Percentiles rank a stretch among this genome's conserved stretches.
These are phyloP conservation scores for Scheffersomyces lignicola DNA, from an alignment of 1,139 yeast genomes.

Conservation along the genomic window DNA sequence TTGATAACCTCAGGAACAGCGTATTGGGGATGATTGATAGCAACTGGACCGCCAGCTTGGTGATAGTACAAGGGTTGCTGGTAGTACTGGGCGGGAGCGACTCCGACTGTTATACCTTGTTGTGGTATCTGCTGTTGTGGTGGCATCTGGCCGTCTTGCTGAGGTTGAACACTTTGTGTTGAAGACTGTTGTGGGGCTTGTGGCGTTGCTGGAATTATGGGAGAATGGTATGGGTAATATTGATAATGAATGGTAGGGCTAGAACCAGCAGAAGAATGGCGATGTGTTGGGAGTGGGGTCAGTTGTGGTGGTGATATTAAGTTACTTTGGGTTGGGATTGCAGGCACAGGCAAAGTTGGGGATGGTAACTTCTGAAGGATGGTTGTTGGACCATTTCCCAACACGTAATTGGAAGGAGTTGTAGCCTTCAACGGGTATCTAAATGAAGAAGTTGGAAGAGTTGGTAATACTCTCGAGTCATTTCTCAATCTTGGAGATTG, in stretches of 20 bases:
- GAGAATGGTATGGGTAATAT: conserved; percentile 9
- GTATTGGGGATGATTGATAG: conserved; percentile 14
- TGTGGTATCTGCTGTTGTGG: conserved; percentile 9
- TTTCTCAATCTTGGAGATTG: conserved; percentile 10
- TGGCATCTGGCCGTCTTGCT: conserved; percentile 12
- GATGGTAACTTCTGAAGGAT: conserved; percentile 16
- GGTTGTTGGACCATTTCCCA: conserved; percentile 9
- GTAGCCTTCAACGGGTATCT: conserved; percentile 15
- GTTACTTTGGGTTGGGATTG: conserved; percentile 9
- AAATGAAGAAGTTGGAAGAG: conserved; percentile 10
- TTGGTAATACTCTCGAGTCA: conserved; percentile 9
- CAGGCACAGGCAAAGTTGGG: conserved; percentile 12
- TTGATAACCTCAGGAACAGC: conserved; percentile 37
- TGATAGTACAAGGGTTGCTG: conserved; percentile 14
- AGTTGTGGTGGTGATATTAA: conserved; percentile 10
- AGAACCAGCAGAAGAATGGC: conserved; percentile 10
- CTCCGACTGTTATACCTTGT: conserved; percentile 12
- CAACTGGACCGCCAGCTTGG: conserved; percentile 4
- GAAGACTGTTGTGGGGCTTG: conserved; percentile 9
- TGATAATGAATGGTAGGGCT: conserved; percentile 15
- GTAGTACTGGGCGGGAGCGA: conserved; percentile 10
- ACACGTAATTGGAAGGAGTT: conserved; percentile 17
- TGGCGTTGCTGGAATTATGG: conserved; percentile 6
- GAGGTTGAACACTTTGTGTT: conserved; percentile 8
- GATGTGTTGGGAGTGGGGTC: conserved; percentile 9